Base-by-base conservation (phyloP, 805 yeast species). In the Wickerhamiella cacticola region DNA sequence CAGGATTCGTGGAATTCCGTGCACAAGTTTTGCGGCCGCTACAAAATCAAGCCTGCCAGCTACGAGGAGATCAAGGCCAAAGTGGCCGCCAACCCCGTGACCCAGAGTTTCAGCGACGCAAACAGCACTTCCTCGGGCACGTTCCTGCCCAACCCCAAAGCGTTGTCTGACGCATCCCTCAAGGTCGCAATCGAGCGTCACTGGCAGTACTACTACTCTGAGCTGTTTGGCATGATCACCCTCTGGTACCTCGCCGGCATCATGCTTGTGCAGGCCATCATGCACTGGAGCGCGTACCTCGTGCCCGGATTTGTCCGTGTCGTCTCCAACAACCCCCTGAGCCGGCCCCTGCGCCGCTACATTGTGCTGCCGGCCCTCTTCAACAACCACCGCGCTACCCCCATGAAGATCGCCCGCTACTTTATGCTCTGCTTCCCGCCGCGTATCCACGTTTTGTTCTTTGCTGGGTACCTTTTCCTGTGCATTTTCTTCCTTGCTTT, bases 351-450 rank as follows among this genome's bases (percentile, higher is more conserved):
- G 13, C 43, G 50, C 18, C 22, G 40, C 15, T 25, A 38, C 23
- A 6, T 48, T 10, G 45, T 36, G 9, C 23, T 48, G 19, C 47
- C 50, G 6, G 50, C 50, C 8, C 15, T 42, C 16, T 26, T 48
- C 35, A 23, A 36, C 25, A 36, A 23, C 31, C 39, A 42, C 39
- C 44, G 44, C 15, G 41, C 47, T 12, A 22, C 31, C 5, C 47
- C 50, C 13, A 25, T 48, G 42, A 48, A 42, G 22, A 28, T 42
- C 2, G 25, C 22, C 16, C 44, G 50, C 19, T 31, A 28, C 19
- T 29, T 48, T 16, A 15, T 25, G 31, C 39, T 42, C 5, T 28
- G 43, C 24, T 33, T 42, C 31, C 47, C 47, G 2, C 44, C 50
- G 10, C 46, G 50, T 15, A 8, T 48, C 15, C 47, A 48, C 25